Conservation (phyloP, 148 eudicot genomes). For the Rhododendron henanense region DNA sequence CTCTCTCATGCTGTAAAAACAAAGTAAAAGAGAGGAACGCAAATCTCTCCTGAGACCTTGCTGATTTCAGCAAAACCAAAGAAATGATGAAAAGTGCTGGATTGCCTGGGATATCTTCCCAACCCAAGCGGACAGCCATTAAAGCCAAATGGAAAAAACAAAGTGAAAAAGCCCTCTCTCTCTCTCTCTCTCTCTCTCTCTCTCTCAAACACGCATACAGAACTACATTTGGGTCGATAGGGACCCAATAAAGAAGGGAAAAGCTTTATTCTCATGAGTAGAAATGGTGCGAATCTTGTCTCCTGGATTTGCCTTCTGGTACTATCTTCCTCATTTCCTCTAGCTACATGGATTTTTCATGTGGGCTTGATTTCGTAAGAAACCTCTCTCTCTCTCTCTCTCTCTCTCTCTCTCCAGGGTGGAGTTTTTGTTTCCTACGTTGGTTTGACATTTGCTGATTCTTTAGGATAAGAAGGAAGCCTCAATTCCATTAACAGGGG, state of each 20-base stretch:
- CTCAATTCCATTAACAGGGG: slow-evolving; percentile 5
- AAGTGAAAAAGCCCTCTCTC: background rate
- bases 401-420: background rate
- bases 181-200: background rate
- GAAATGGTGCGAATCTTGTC: slow-evolving; percentile 17
- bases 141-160: background rate
- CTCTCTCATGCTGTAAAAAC: background rate
- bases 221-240: background rate
- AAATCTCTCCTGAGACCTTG: background rate
- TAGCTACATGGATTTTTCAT: slow-evolving; percentile 8
- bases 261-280: background rate
- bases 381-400: background rate
- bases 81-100: background rate
- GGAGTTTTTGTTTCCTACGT: background rate
- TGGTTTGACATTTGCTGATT: background rate
- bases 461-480: slow-evolving; percentile 7
- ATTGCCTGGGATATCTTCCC: background rate
- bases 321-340: background rate
- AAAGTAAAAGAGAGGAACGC: background rate
- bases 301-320: background rate
- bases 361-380: slow-evolving; percentile 7
- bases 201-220: background rate
- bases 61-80: slow-evolving; percentile 1
- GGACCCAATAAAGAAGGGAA: slow-evolving; percentile 18
- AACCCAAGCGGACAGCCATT: background rate